Base-by-base conservation (phyloP, 23 red algal genomes). In the Gracilaria caudata region DNA sequence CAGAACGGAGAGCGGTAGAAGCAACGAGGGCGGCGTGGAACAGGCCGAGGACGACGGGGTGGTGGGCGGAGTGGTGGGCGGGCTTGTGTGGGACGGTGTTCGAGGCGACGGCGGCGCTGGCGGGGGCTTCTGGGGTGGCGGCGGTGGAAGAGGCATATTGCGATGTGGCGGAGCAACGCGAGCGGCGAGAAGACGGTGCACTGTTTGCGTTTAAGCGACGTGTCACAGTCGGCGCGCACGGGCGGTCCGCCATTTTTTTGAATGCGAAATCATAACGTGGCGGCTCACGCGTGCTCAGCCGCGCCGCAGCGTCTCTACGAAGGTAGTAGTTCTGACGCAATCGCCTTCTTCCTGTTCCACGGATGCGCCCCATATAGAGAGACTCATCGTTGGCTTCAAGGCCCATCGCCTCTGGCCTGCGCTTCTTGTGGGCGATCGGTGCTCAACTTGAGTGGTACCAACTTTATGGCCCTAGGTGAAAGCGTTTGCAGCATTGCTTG, bases 21-120 rank as follows among this genome's bases (percentile, higher is more conserved):
- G 25, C 13, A 66, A 61, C 1, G 79, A 61, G 49, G 79, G 57
- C n/a, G 49, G 57, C 28, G 53, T 14, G 16, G 38, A 47, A 49
- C 14, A 40, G 32, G 25, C 35, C 20, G 63, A 47, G 10, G 79
- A 36, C 13, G 79, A 47, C 21, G 58, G 63, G 3, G 79, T 24
- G 32, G 79, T 60, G 10, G 79, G 79, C 7, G 79, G 79, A 25
- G 79, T 64, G 35, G 55, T 60, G 2, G 79, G 58, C 26, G 79
- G 79, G 58, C 57, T 83, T 32, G 59, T 9, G 4, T 63, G 10
- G 33, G 34, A 66, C 57, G 79, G 58, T 16, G 26, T 63, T 16
- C 57, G 63, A 11, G 38, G 79, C 43, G 79, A 83, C 17, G 38
- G 79, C 35, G 79, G 79, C 16, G 79, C 68, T 47, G 57, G 63